Conservation (phyloP, 2,329 filamentous ascomycete genomes). For the Calonectria henricotiae region DNA sequence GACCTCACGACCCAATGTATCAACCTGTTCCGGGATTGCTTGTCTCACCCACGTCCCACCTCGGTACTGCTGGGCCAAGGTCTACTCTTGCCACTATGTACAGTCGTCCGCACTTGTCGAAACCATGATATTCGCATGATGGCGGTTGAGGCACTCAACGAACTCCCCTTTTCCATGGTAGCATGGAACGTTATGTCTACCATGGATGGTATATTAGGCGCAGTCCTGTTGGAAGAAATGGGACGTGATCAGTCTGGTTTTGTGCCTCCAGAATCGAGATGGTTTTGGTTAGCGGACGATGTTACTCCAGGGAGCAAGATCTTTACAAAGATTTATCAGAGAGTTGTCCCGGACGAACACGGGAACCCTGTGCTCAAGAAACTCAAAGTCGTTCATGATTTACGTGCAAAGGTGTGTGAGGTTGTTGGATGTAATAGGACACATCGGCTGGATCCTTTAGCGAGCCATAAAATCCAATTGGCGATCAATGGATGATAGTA, state of each 20-base stretch:
- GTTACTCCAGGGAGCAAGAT: background rate
- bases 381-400: background rate
- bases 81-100: conserved; percentile 2
- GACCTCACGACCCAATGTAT: conserved; percentile 9
- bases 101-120: conserved; percentile 5
- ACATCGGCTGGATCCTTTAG: background rate
- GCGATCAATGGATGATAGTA: background rate
- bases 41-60: conserved; percentile 8
- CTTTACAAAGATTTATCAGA: background rate
- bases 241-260: conserved; percentile 1
- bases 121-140: conserved; percentile 18
- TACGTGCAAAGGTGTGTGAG: conserved; percentile 5
- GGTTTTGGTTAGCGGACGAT: conserved; percentile 11
- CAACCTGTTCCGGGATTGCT: conserved; percentile 10
- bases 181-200: conserved; percentile 15
- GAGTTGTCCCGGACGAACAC: background rate
- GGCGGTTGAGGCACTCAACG: conserved; percentile 5
- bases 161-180: conserved; percentile 6
- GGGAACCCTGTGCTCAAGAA: background rate
- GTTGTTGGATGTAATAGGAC: background rate
- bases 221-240: conserved; percentile 4
- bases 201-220: conserved; percentile 12
- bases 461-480: background rate
- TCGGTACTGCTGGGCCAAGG: conserved; percentile 1
- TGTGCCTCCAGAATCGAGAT: conserved; percentile 3